These are phyloP conservation scores for Alternaria brassicicola DNA, from an alignment of 2,329 filamentous ascomycete genomes.

Conservation along the genomic window DNA sequence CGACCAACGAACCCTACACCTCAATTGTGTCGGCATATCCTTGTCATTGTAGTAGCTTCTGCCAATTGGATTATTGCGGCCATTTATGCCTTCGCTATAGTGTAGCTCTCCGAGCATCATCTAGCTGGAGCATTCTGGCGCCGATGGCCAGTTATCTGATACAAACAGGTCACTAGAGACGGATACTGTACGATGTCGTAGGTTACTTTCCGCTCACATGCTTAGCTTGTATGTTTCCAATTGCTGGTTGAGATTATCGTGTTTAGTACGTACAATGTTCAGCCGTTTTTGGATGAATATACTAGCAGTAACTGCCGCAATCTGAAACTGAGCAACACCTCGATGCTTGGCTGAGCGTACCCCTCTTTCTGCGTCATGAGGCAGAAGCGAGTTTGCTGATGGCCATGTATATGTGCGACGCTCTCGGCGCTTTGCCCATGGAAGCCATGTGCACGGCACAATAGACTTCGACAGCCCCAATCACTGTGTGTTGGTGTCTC, in stretches of 20 bases:
- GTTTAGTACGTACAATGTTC: conserved; percentile 2
- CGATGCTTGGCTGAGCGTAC: conserved; percentile 14
- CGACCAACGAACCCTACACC: conserved; percentile 18
- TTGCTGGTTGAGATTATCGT: conserved; percentile 1
- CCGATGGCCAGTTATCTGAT: conserved; percentile 2
- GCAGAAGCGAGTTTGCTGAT: conserved; percentile 1
- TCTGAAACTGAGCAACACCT: conserved; percentile 12
- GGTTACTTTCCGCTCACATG: not conserved
- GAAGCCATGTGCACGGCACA: not conserved
- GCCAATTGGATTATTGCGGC: conserved; percentile 12
- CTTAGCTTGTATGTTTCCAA: conserved; percentile 1
- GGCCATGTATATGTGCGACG: not conserved
- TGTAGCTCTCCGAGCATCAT: conserved; percentile 4
- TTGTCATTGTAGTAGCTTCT: conserved; percentile 1
- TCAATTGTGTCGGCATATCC: conserved; percentile 10
- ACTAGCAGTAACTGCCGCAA: conserved; percentile 9
- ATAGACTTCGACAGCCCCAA: conserved; percentile 1
- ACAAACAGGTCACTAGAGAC: not conserved
- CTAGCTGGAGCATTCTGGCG: conserved; percentile 6
- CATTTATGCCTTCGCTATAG: conserved; percentile 5
- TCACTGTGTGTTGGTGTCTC: conserved; percentile 3
- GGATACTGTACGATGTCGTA: not conserved
- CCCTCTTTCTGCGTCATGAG: conserved; percentile 30
- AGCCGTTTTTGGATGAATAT: not conserved
- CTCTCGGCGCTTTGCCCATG: conserved; percentile 3